Conservation (phyloP, 2,329 filamentous ascomycete species). For the Endothia cerciana region DNA sequence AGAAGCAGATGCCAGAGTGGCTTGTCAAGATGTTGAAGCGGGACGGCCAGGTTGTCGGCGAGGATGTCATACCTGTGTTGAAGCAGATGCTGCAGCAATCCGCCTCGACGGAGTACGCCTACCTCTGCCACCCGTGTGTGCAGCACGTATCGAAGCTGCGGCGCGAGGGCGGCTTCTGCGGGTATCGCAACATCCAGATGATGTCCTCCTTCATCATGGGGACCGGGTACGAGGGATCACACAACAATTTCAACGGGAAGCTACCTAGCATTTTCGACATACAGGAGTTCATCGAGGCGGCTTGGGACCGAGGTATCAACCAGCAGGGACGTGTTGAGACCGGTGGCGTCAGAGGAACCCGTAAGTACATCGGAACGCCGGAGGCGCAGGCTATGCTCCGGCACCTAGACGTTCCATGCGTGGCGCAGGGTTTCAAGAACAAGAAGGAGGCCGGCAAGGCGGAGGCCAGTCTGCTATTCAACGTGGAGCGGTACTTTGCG, state of each 20-base stretch:
- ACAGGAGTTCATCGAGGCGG: slow-evolving; percentile 83
- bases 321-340: slow-evolving; percentile 75
- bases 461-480: slow-evolving; percentile 63
- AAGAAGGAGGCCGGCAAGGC: slow-evolving; percentile 47
- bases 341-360: slow-evolving; percentile 82
- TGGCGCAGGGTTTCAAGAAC: slow-evolving; percentile 63
- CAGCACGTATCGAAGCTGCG: slow-evolving; percentile 81
- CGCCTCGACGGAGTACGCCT: slow-evolving; percentile 67
- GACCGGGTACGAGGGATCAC: slow-evolving; percentile 57
- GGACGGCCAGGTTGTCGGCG: slow-evolving; percentile 58
- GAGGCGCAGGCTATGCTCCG: slow-evolving; percentile 85
- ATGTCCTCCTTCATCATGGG: slow-evolving; percentile 77
- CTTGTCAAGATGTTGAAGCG: slow-evolving; percentile 65
- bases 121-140: slow-evolving; percentile 76
- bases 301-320: slow-evolving; percentile 88
- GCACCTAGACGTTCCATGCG: slow-evolving; percentile 69
- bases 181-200: slow-evolving; percentile 95
- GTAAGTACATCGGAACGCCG: slow-evolving; percentile 94
- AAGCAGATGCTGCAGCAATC: slow-evolving; percentile 68
- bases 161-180: slow-evolving; percentile 89
- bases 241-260: slow-evolving; percentile 59
- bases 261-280: slow-evolving; percentile 80
- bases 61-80: slow-evolving; percentile 66
- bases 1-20: slow-evolving; percentile 75
- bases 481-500: slow-evolving; percentile 76